Base-by-base conservation (phyloP, 1,284 basidiomycete species). In the Grifola frondosa region DNA sequence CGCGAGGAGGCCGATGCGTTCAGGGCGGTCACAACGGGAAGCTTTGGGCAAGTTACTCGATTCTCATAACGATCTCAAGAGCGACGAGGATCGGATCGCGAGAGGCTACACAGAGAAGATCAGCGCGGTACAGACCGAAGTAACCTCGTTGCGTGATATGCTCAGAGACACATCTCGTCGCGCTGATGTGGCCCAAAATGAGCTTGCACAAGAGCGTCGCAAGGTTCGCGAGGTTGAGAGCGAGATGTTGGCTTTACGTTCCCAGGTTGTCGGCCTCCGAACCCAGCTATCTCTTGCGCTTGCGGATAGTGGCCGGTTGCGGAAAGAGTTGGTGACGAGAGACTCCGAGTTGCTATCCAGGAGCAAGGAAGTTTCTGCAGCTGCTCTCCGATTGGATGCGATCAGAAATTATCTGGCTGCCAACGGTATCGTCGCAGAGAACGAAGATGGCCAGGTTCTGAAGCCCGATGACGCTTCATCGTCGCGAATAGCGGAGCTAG, bases 1-100 rank as follows among this genome's bases (percentile, higher is more conserved):
- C 80, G 91, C 9, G 90, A 95, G 64, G 93, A 97, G 69, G 89
- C 91, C 5, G 90, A 93, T 61, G 81, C 84, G 3, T 81, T 93
- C 63, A 77, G 91, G 36, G 83, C 84, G 8, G 71, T 94, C 33
- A 94, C 91, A 2, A 91, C 89, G 0, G 84, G 86, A 30, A 78
- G 84, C 49, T 74, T 97, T n/a, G 3, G 91, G 91, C 24, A 83
- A 94, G 58, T 70, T 97, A 11, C 71, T 97, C 37, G 88, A 91
- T 59, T 81, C 84, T 3, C 89, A 93, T 68, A 81, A 84, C 29
- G 87, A 90, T 54, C 72, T 91, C 40, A 80, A 77, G 59, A 78
- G 82, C 11, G 89, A 92, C 59, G 88, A 93, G 59, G 86, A 89
- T 50, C 80, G 89, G 30, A 55, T 80, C 15, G 62, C 75, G 15